Percentiles rank a stretch among this genome's conserved stretches.
phyloP scores from a whole-genome alignment of 169 alveolate genomes.

The Amoebophrya sp. region DNA sequence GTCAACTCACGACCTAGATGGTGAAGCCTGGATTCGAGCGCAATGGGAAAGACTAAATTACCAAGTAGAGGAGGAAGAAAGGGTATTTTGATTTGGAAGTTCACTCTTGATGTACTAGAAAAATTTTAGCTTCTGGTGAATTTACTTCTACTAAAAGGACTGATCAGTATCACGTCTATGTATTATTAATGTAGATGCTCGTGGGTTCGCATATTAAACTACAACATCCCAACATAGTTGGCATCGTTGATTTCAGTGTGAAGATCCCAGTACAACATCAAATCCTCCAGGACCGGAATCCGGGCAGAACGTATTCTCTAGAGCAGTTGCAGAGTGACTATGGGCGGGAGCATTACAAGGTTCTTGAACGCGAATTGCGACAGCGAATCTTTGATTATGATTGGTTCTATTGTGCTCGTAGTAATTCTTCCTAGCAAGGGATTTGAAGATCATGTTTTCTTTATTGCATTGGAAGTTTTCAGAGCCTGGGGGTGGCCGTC shows the following conservation, averaged over 20 bases:
- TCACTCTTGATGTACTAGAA: neutral
- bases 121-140: neutral
- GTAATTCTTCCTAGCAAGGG: neutral
- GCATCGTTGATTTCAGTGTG: neutral
- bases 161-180: neutral
- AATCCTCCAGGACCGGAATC: neutral
- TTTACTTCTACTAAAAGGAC: neutral
- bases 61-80: neutral
- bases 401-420: neutral
- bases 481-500: too few species aligned
- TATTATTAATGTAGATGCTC: neutral
- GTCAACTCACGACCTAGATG: neutral
- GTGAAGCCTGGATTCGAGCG: neutral
- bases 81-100: neutral
- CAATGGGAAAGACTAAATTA: neutral
- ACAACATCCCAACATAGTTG: neutral
- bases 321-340: neutral
- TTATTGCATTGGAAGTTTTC: neutral
- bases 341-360: neutral
- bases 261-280: neutral
- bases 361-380: neutral
- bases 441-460: neutral
- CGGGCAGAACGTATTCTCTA: neutral
- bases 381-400: neutral
- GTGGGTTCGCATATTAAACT: neutral